A percentile compares a stretch with the other conserved stretches of the same genome.
phyloP scores from a whole-genome alignment of 225 moss, liverwort and hornwort genomes.

The Takakia lepidozioides region DNA sequence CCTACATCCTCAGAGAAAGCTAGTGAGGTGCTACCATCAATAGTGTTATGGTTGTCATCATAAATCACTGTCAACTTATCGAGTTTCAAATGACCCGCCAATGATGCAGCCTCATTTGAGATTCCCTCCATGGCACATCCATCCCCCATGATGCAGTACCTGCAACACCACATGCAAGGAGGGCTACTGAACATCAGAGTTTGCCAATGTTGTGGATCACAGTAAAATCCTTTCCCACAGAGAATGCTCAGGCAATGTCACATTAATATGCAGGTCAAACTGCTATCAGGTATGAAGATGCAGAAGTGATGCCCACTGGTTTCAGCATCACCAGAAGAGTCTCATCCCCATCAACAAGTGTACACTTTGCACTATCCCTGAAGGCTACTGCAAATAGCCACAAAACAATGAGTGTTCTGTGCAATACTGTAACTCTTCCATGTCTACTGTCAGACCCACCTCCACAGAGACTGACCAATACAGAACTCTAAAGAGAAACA shows the following conservation, averaged over 20 bases:
- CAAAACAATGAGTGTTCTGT: not conserved
- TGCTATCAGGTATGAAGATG: no score
- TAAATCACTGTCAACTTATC: slow-evolving; percentile 71
- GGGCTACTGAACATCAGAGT: no score
- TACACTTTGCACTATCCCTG: not conserved
- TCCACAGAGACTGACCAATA: no score
- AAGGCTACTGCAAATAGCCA: not conserved
- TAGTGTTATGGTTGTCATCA: slow-evolving; percentile 73
- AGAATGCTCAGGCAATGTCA: no score
- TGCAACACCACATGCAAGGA: slow-evolving; percentile 15
- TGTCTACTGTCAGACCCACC: no score
- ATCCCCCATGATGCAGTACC: slow-evolving; percentile 81
- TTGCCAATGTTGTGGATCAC: no score
- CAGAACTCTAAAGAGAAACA: no score
- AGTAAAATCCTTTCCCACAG: no score
- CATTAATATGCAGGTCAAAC: no score
- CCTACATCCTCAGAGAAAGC: slow-evolving; percentile 60
- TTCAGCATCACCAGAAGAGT: no score
- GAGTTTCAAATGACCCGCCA: slow-evolving; percentile 64
- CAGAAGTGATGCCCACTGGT: no score
- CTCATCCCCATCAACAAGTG: no score
- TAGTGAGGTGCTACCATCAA: slow-evolving; percentile 53
- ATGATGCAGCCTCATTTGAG: slow-evolving; percentile 67
- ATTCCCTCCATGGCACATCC: slow-evolving; percentile 89
- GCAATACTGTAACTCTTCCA: not conserved